Conservation (phyloP, 805 yeast genomes). For the Hanseniaspora pseudoguilliermondii region DNA sequence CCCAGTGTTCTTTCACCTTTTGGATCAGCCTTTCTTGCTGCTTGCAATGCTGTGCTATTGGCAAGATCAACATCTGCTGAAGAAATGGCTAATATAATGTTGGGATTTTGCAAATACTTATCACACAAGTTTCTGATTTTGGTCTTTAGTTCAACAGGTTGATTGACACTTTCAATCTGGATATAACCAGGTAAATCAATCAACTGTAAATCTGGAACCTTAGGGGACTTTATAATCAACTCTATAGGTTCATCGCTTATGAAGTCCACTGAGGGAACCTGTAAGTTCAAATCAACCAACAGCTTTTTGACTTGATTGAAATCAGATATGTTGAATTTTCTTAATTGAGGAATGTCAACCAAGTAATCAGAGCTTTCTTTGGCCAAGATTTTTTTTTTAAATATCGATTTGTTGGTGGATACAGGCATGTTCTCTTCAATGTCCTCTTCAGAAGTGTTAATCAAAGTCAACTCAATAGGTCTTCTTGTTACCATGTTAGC, state of each 20-base stretch:
- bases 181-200: conserved; percentile 97
- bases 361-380: conserved; percentile 44
- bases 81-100: conserved; percentile 86
- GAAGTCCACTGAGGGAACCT: conserved; percentile 76
- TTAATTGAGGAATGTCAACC: conserved; percentile 88
- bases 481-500: conserved; percentile 96
- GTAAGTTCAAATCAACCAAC: conserved; percentile 78
- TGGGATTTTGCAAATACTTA: conserved; percentile 77
- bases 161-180: conserved; percentile 93
- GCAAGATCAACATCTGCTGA: conserved; percentile 98
- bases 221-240: conserved; percentile 76
- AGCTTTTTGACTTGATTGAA: conserved; percentile 79
- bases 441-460: conserved; percentile 55
- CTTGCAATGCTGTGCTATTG: conserved; percentile 84
- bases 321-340: conserved; percentile 69
- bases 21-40: conserved; percentile 83
- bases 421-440: conserved; percentile 7
- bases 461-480: conserved; percentile 87
- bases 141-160: conserved; percentile 69
- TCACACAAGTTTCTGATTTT: conserved; percentile 73
- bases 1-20: conserved; percentile 93
- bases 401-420: background rate
- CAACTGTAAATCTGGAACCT: conserved; percentile 80
- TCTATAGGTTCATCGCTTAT: conserved; percentile 91
- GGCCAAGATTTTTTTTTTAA: background rate